Evolutionary conservation across 768 basidiomycete species (phyloP), one percentile per base, ranked within the genome.

Genomic region (Tricholoma flavovirens): DNA sequence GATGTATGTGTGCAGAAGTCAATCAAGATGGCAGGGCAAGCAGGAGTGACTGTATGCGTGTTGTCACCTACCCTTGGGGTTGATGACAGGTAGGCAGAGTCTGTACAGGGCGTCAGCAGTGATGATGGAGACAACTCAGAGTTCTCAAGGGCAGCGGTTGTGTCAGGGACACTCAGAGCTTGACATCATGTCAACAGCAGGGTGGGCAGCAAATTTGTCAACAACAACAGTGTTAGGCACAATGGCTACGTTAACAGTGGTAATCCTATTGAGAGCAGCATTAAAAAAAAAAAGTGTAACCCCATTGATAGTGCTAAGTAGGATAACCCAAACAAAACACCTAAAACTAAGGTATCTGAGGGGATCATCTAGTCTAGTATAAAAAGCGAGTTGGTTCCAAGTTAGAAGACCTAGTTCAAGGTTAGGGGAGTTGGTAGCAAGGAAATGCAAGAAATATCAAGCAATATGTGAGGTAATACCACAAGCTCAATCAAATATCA

Each of bases 271-370:
- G 45, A 46, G 45, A 26, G 45, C 22, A 24, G 45, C 45, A 15
- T 46, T 46, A n/a, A n/a, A 46, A 46, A 46, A 46, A 46, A 24
- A 46, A 46, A 46, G 45, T 46, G 45, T 46, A 46, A 46, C 45
- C 45, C n/a, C n/a, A n/a, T n/a, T n/a, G n/a, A n/a, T n/a, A n/a
- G n/a, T n/a, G n/a, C n/a, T n/a, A n/a, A n/a, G n/a, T n/a, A n/a
- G n/a, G n/a, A n/a, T n/a, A n/a, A n/a, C n/a, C n/a, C n/a, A n/a
- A n/a, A n/a, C n/a, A n/a, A n/a, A n/a, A n/a, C n/a, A n/a, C n/a
- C n/a, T n/a, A n/a, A n/a, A n/a, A n/a, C n/a, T n/a, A n/a, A n/a
- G n/a, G n/a, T n/a, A n/a, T n/a, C n/a, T n/a, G n/a, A n/a, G n/a
- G n/a, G n/a, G n/a, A n/a, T n/a, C n/a, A n/a, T n/a, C n/a, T n/a